phyloP scores from a whole-genome alignment of 495 filamentous ascomycete species.

The Schizothecium vesticola region DNA sequence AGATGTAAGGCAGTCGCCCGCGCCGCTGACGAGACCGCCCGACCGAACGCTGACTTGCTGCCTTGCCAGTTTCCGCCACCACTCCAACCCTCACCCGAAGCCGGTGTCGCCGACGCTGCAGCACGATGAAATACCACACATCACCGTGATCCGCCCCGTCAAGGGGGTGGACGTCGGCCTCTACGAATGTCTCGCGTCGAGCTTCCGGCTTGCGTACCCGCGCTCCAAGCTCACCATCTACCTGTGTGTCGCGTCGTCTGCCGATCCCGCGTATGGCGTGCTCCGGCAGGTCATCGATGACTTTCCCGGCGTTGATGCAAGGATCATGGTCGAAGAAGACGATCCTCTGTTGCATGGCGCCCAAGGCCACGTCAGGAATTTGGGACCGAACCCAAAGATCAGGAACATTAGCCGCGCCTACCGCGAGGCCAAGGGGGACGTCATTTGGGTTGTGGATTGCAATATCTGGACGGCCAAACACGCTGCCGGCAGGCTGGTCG shows the following conservation, averaged over 20 bases:
- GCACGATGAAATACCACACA: slow-evolving; percentile 58
- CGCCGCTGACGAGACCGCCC: background rate
- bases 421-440: slow-evolving; percentile 84
- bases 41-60: slow-evolving; percentile 13
- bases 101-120: slow-evolving; percentile 42
- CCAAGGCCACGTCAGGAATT: slow-evolving; percentile 46
- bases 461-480: slow-evolving; percentile 87
- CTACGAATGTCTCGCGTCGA: slow-evolving; percentile 89
- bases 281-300: slow-evolving; percentile 64
- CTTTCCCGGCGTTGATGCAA: slow-evolving; percentile 67
- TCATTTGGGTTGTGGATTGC: slow-evolving; percentile 94
- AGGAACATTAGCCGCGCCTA: slow-evolving; percentile 94
- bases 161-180: slow-evolving; percentile 88
- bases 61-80: slow-evolving; percentile 41
- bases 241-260: slow-evolving; percentile 72
- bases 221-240: slow-evolving; percentile 68
- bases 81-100: slow-evolving; percentile 39
- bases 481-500: slow-evolving; percentile 80
- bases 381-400: slow-evolving; percentile 98
- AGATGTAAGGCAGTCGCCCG: slow-evolving; percentile 39
- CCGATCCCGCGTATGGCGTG: slow-evolving; percentile 73
- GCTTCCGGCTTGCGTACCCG: slow-evolving; percentile 80
- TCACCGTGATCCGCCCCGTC: slow-evolving; percentile 88
- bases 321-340: slow-evolving; percentile 78
- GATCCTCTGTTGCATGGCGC: slow-evolving; percentile 64